Percentiles rank a stretch among this genome's conserved stretches.
Conservation (phyloP, 495 filamentous ascomycete species). For the Neurospora sp. region DNA sequence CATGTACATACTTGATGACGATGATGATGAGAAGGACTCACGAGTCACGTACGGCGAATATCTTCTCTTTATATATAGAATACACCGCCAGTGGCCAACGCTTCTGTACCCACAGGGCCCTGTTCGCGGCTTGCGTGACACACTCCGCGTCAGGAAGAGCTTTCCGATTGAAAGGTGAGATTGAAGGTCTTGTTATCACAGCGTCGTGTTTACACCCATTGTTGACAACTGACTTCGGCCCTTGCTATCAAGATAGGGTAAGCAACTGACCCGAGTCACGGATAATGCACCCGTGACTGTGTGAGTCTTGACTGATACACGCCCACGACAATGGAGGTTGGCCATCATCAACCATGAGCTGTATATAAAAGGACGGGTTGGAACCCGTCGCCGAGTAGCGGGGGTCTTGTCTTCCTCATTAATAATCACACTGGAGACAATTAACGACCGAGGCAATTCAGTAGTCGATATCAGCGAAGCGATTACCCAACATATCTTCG, state of each 20-base stretch:
- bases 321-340: fast-evolving
- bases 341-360: not conserved
- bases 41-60: not conserved
- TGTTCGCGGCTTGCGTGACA: not conserved
- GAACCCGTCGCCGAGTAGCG: not conserved
- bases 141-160: not conserved
- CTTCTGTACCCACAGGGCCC: not conserved
- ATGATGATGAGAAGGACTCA: not conserved
- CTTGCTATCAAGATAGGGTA: not conserved
- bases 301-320: not conserved
- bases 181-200: not conserved
- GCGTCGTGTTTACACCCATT: too few species aligned
- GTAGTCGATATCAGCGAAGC: not conserved
- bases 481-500: not conserved
- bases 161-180: not conserved
- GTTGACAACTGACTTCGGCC: not conserved
- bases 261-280: not conserved
- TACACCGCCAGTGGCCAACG: not conserved
- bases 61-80: not conserved
- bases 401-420: not conserved
- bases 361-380: not conserved
- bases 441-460: not conserved
- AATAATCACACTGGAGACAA: not conserved
- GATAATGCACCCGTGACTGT: too few species aligned
- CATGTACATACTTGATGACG: not conserved